Conservation (phyloP, 805 yeast species). For the Henningerozyma blattae region DNA sequence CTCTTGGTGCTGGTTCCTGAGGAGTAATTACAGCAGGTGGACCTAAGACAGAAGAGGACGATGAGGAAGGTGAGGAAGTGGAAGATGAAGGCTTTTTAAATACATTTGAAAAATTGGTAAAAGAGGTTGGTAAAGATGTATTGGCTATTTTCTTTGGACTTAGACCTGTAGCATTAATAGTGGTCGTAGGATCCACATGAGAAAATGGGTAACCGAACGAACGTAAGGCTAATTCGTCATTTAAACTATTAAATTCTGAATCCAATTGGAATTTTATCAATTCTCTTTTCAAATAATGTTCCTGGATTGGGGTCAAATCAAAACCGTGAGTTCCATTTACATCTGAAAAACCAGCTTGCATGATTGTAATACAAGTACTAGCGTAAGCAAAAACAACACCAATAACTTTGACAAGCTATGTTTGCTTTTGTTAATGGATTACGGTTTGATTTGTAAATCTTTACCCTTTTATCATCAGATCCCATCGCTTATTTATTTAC, state of each 20-base stretch:
- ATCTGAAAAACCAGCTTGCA: too few relatives aligned
- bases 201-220: conserved; percentile 72
- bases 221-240: conserved; percentile 51
- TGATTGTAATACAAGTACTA: too few relatives aligned
- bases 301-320: conserved; percentile 43
- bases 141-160: conserved; percentile 23
- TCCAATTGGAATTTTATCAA: conserved; percentile 50
- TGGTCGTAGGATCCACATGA: conserved; percentile 27
- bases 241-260: conserved; percentile 47
- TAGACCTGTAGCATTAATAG: too few relatives aligned
- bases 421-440: too few relatives aligned
- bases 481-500: too few relatives aligned
- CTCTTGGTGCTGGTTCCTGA: conserved; percentile 7
- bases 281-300: conserved; percentile 81
- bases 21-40: background rate
- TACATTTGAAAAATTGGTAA: background rate
- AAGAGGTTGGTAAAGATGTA: background rate
- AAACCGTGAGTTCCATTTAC: too few relatives aligned
- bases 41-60: background rate
- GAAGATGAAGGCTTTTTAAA: background rate
- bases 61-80: background rate
- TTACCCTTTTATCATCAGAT: too few relatives aligned
- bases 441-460: too few relatives aligned
- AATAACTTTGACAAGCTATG: too few relatives aligned
- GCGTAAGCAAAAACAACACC: too few relatives aligned